Percentiles rank a stretch among this genome's conserved stretches.
These are phyloP conservation scores for Ascochyta pisi DNA, from an alignment of 2,329 filamentous ascomycete genomes.

Conservation along the genomic window DNA sequence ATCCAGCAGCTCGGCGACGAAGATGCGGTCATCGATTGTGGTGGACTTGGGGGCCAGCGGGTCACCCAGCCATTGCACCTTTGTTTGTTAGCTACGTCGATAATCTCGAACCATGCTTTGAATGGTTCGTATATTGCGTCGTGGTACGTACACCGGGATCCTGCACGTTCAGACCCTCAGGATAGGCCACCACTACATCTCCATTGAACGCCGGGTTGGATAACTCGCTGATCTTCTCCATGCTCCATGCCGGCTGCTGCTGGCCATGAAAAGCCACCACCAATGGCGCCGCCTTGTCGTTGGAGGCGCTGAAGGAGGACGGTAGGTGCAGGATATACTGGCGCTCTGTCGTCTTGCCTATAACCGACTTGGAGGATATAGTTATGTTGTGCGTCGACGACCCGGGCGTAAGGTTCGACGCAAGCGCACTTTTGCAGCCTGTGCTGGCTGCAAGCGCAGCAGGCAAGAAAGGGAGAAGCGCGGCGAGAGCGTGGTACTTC, in stretches of 20 bases:
- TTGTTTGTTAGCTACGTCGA: neutral
- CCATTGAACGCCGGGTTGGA: constrained; percentile 29
- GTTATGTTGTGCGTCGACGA: constrained; percentile 29
- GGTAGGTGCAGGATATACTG: constrained; percentile 30
- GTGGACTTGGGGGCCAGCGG: constrained; percentile 39
- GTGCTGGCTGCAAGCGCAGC: constrained; percentile 14
- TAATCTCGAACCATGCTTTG: too few relatives aligned
- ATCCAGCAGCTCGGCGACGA: constrained; percentile 51
- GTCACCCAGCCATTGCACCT: constrained; percentile 52
- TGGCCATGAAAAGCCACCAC: constrained; percentile 32
- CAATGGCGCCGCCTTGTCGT: constrained; percentile 23
- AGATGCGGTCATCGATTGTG: constrained; percentile 52
- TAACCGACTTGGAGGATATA: constrained; percentile 22
- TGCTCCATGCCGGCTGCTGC: constrained; percentile 25
- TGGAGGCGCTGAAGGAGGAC: constrained; percentile 15
- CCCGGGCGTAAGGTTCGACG: constrained; percentile 22
- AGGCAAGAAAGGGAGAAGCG: neutral
- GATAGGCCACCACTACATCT: constrained; percentile 30
- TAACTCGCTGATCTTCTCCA: constrained; percentile 30
- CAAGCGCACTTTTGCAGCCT: constrained; percentile 24
- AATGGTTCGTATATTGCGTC: neutral
- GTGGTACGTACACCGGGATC: constrained; percentile 24
- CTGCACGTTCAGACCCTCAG: constrained; percentile 27
- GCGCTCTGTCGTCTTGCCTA: constrained; percentile 23
- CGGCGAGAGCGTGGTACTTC: neutral